Evolutionary conservation across 495 filamentous ascomycete genomes (phyloP).

Genomic region (Cercophora newfieldiana): DNA sequence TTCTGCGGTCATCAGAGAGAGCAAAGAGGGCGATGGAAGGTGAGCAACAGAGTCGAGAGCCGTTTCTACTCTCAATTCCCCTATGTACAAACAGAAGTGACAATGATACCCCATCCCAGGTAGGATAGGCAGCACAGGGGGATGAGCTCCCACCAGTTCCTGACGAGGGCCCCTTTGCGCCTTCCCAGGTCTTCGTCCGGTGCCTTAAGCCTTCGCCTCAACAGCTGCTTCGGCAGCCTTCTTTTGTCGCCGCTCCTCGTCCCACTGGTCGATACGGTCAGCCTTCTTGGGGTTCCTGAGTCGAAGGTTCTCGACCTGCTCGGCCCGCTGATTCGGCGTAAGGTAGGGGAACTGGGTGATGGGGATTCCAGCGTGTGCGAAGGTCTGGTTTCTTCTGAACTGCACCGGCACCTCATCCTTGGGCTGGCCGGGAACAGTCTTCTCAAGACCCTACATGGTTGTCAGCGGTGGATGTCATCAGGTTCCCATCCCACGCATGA

Average conservation of each 20-base stretch:
- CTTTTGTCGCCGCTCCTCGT: not conserved
- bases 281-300: not conserved
- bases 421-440: constrained; percentile 83
- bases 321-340: not conserved
- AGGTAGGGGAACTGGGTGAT: constrained; percentile 42
- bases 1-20: not conserved
- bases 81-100: not conserved
- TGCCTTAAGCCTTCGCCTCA: not conserved
- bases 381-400: constrained; percentile 75
- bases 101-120: not conserved
- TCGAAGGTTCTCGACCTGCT: constrained; percentile 11
- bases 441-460: constrained; percentile 72
- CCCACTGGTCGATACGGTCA: not conserved
- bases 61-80: not conserved
- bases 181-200: not conserved
- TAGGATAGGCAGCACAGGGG: not conserved
- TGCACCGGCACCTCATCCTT: constrained; percentile 78
- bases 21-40: no score
- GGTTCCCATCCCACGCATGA: constrained; percentile 15
- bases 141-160: not conserved
- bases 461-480: not conserved
- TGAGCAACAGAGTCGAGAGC: not conserved
- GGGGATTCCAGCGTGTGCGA: constrained; percentile 55
- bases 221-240: not conserved
- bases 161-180: not conserved